Conservation (phyloP, 768 basidiomycete species). For the Pisolithus microcarpus region DNA sequence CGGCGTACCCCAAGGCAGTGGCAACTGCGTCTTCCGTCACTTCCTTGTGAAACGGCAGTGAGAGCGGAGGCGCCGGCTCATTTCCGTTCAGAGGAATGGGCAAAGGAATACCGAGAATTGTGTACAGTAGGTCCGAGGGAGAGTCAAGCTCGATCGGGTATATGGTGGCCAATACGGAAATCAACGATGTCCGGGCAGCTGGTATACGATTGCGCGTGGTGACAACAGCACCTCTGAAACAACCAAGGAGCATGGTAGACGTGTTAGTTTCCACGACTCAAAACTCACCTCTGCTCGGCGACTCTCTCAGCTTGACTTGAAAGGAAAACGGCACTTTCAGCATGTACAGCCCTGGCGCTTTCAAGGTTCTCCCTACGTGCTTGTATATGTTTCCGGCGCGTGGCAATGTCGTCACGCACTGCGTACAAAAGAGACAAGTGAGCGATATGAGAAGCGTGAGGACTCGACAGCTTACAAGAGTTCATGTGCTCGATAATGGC, state of each 20-base stretch:
- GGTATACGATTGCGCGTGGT: conserved; percentile 44
- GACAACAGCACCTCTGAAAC: conserved; percentile 38
- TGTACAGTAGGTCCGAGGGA: conserved; percentile 80
- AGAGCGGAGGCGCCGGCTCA: conserved; percentile 80
- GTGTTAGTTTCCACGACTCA: conserved; percentile 1
- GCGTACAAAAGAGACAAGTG: conserved; percentile 9
- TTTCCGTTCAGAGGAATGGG: conserved; percentile 72
- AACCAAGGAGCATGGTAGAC: conserved; percentile 10
- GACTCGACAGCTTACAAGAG: conserved; percentile 35
- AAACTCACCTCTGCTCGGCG: conserved; percentile 33
- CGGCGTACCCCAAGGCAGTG: conserved; percentile 85
- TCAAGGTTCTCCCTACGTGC: conserved; percentile 42
- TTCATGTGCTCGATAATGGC: conserved; percentile 37
- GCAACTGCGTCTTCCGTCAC: conserved; percentile 84
- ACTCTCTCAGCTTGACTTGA: conserved; percentile 28
- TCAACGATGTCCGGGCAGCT: conserved; percentile 52
- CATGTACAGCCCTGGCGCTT: conserved; percentile 35
- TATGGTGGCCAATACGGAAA: conserved; percentile 66
- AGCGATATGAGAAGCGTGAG: conserved; percentile 12
- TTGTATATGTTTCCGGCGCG: conserved; percentile 37
- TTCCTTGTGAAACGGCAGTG: conserved; percentile 54
- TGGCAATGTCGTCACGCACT: conserved; percentile 40
- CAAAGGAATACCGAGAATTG: conserved; percentile 81
- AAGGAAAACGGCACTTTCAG: conserved; percentile 22
- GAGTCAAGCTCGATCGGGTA: conserved; percentile 88